Base-by-base conservation (phyloP, 345 rosid species). In the Angophora floribunda region DNA sequence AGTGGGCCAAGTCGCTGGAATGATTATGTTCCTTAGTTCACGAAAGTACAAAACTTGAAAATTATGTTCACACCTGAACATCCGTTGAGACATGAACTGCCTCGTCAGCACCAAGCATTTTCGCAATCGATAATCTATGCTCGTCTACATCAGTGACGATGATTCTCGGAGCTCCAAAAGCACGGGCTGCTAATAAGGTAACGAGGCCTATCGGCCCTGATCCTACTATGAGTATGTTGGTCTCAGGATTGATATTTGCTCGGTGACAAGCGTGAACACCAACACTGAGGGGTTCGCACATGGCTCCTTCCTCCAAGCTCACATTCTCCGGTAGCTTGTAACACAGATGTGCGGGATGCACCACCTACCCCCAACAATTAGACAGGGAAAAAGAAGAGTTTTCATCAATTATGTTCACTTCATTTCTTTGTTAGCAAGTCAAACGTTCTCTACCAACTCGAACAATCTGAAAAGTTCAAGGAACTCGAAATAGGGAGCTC, bases 181-280 rank as follows among this genome's bases (percentile, higher is more conserved):
- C 99, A 15, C 93, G 97, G 88, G 99, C 98, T 75, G 98, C 96
- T 85, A 97, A 88, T 95, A 98, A 85, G 6, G 98, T 95, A 51
- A 98, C 94, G n/a, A 97, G 99, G 21, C 99, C 99, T 82, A 98
- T 97, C 1, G 99, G 99, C 53, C 99, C 99, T 45, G 99, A 95
- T 63, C 98, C 99, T 93, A 96, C 93, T 65, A 98, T 88, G 90
- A 98, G 90, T 0, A 96, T 95, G 30, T 89, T 96, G 47, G 96
- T 95, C 87, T 93, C 96, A 3, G 98, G 98, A 85, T 96, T 95
- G 86, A 95, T 89, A 86, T 92, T 88, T 52, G 99, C 99, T 75
- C 97, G 93, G 36, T 97, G 96, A 89, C 99, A 98, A 79, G 99
- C 98, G 78, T 98, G 98, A 24, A 98, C 98, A 59, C 99, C 98